Percentiles rank a stretch among this genome's conserved stretches.
These are phyloP conservation scores for Ophiostoma ips DNA, from an alignment of 2,329 filamentous ascomycete species.

Conservation along the genomic window DNA sequence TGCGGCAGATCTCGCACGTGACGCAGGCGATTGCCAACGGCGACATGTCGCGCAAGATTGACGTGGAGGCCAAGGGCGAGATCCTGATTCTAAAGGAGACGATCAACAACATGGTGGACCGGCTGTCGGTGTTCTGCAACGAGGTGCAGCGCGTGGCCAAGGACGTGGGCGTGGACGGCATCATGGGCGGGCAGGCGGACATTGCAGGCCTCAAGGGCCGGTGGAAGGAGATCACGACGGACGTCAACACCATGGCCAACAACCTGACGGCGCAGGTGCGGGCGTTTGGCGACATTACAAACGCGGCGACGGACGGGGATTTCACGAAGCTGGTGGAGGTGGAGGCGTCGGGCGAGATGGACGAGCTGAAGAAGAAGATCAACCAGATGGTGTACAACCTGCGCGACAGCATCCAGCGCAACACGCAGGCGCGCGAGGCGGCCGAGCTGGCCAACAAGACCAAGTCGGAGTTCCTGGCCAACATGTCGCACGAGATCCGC, in stretches of 20 bases:
- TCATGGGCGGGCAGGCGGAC: slow-evolving; percentile 96
- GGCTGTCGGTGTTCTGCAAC: slow-evolving; percentile 88
- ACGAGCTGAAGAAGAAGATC: slow-evolving; percentile 97
- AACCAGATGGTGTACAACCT: slow-evolving; percentile 98
- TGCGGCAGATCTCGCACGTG: slow-evolving; percentile 84
- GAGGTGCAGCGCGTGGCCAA: slow-evolving; percentile 92
- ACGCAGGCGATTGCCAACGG: slow-evolving; percentile 92
- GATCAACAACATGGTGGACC: slow-evolving; percentile 97
- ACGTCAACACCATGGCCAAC: slow-evolving; percentile 85
- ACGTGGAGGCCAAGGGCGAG: slow-evolving; percentile 88
- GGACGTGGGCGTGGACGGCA: slow-evolving; percentile 93
- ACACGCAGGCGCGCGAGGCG: slow-evolving; percentile 81
- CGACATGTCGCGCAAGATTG: slow-evolving; percentile 91
- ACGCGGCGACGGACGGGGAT: slow-evolving; percentile 89
- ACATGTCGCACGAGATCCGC: slow-evolving; percentile 97
- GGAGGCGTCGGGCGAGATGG: slow-evolving; percentile 96
- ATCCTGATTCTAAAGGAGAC: slow-evolving; percentile 90
- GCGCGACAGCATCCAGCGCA: slow-evolving; percentile 89
- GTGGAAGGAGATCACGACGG: slow-evolving; percentile 97
- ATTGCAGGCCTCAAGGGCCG: slow-evolving; percentile 83
- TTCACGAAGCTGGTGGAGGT: slow-evolving; percentile 96
- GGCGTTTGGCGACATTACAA: slow-evolving; percentile 97
- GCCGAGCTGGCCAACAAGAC: slow-evolving; percentile 96
- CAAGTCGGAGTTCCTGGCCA: slow-evolving; percentile 95
- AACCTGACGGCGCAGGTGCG: slow-evolving; percentile 84